Percentiles rank a stretch among this genome's conserved stretches.
Evolutionary conservation across 306 rosid species (phyloP).

Genomic region (Cicer cuneatum): DNA sequence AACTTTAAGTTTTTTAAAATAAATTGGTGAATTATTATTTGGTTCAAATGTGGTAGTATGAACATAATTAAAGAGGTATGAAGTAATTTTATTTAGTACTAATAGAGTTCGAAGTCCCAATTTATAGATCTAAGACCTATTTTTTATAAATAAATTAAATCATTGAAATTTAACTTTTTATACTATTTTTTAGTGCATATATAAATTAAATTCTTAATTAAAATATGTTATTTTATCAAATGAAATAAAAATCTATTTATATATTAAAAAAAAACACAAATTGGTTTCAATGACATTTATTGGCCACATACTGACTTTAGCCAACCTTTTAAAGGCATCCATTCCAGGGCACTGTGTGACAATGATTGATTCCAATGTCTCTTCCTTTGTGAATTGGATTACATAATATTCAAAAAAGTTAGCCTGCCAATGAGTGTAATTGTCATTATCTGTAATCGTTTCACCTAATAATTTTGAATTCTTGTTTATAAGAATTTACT

Average conservation of each 20-base stretch:
- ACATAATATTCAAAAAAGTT: slow-evolving; percentile 31
- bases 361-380: slow-evolving; percentile 49
- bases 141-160: no score
- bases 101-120: no score
- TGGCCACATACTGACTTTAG: slow-evolving; percentile 2
- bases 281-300: slow-evolving; percentile 5
- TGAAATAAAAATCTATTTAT: neutral
- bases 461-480: slow-evolving; percentile 20
- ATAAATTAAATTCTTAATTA: no score
- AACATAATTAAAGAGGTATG: no score
- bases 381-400: slow-evolving; percentile 34
- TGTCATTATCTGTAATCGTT: slow-evolving; percentile 26
- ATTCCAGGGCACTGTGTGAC: slow-evolving; percentile 19
- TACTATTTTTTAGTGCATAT: no score
- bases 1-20: no score
- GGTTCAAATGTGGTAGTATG: no score
- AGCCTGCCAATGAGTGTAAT: slow-evolving; percentile 24
- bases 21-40: no score
- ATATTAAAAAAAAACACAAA: neutral
- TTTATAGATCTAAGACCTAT: no score
- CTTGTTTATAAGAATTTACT: neutral
- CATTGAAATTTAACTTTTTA: no score
- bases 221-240: no score
- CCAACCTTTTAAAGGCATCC: slow-evolving; percentile 25
- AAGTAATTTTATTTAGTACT: no score